phyloP scores from a whole-genome alignment of 371 early-diverging fungal species.

The Saksenaea oblongispora region DNA sequence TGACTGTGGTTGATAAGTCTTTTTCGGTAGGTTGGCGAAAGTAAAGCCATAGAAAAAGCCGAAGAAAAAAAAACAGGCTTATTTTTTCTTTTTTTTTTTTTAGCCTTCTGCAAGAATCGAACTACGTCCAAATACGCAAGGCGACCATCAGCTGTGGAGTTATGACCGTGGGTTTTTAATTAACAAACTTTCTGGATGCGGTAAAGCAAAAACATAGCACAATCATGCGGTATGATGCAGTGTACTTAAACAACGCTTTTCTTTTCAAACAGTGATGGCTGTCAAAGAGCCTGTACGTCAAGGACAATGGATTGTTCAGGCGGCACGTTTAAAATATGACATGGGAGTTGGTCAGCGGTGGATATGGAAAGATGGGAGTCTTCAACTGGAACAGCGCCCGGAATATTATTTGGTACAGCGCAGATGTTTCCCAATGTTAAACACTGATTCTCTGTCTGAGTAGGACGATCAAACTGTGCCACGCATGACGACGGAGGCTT shows the following conservation, averaged over 20 bases:
- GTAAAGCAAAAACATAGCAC: conserved; percentile 4
- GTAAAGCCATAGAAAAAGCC: no score
- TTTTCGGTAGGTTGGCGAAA: conserved; percentile 2
- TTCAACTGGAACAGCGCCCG: neutral
- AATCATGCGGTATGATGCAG: neutral
- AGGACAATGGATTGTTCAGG: conserved; percentile 8
- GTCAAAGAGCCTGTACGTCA: conserved; percentile 4
- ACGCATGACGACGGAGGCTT: conserved; percentile 4
- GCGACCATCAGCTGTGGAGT: conserved; percentile 11
- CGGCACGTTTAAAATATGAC: neutral
- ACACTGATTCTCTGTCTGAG: neutral
- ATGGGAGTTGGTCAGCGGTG: conserved; percentile 5
- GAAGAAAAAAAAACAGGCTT: no score
- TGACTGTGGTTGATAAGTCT: conserved; percentile 7
- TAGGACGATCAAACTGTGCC: conserved; percentile 13
- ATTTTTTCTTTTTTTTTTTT: neutral
- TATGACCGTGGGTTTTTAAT: conserved; percentile 14
- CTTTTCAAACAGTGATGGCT: neutral
- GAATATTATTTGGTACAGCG: conserved; percentile 5
- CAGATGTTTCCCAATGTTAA: no score
- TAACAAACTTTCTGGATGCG: conserved; percentile 18
- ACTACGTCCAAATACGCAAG: conserved; percentile 7
- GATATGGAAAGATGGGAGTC: conserved; percentile 3
- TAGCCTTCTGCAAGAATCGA: conserved; percentile 18
- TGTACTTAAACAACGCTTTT: neutral